These are phyloP conservation scores for Carallia brachiata DNA, from an alignment of 345 rosid species.

Conservation along the genomic window DNA sequence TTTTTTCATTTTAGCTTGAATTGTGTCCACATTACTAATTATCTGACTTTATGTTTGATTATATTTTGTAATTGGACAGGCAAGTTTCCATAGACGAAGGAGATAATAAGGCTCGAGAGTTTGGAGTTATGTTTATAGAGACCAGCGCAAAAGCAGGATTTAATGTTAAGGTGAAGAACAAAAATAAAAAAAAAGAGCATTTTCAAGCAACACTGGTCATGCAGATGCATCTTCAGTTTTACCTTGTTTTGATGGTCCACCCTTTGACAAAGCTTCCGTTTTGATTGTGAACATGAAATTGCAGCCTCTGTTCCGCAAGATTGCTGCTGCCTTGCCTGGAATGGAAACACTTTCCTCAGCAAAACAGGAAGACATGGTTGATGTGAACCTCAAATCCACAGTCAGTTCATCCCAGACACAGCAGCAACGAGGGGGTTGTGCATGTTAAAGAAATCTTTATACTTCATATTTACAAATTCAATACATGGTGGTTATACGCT, in stretches of 20 bases:
- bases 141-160: constrained; percentile 97
- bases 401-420: constrained; percentile 68
- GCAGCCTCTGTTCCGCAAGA: constrained; percentile 94
- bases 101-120: constrained; percentile 75
- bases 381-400: constrained; percentile 79
- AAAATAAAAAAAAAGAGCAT: neutral
- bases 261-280: neutral
- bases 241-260: neutral
- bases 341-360: constrained; percentile 90
- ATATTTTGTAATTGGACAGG: constrained; percentile 39
- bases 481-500: neutral
- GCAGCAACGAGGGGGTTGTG: constrained; percentile 85
- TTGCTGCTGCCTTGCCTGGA: constrained; percentile 95
- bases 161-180: constrained; percentile 63
- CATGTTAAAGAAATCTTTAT: constrained; percentile 45
- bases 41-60: neutral
- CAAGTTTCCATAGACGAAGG: constrained; percentile 96
- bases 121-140: constrained; percentile 86
- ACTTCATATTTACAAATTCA: neutral
- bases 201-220: neutral
- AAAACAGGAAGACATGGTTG: constrained; percentile 94
- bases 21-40: neutral
- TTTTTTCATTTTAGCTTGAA: neutral
- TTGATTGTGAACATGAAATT: constrained; percentile 14
- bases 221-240: neutral